phyloP scores from a whole-genome alignment of 2,329 filamentous ascomycete genomes.

The Colletotrichum falcatum region DNA sequence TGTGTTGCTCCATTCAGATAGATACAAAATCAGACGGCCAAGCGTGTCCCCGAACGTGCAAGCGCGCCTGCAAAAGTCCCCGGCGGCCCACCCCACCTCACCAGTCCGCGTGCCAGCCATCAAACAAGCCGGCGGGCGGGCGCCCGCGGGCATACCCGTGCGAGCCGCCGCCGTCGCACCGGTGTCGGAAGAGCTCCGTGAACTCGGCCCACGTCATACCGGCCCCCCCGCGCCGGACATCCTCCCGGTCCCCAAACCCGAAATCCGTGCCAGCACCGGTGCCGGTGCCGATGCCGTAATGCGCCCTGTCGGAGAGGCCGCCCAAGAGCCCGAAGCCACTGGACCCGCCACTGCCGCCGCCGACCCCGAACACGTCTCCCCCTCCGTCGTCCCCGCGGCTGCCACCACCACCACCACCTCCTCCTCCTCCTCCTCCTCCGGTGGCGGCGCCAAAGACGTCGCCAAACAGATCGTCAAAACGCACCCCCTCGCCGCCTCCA shows the following conservation, averaged over 20 bases:
- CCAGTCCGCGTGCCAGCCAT: slow-evolving; percentile 22
- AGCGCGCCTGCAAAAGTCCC: neutral
- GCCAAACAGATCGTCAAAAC: slow-evolving; percentile 15
- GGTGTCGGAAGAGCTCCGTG: slow-evolving; percentile 1
- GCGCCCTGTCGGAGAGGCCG: neutral
- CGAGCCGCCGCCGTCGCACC: neutral
- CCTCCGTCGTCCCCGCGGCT: neutral
- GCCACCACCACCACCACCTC: neutral
- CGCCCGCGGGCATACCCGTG: neutral
- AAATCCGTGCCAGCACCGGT: neutral
- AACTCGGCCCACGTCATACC: slow-evolving; percentile 30
- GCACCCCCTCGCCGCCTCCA: neutral
- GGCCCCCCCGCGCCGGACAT: neutral
- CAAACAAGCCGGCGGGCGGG: slow-evolving; percentile 20
- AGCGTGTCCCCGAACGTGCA: neutral
- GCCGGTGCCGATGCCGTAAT: neutral
- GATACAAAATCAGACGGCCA: neutral
- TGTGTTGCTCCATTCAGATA: neutral
- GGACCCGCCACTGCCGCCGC: no score
- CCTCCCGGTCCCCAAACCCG: neutral
- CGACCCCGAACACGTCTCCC: neutral
- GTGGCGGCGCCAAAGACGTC: neutral
- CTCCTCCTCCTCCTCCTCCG: no score
- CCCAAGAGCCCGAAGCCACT: neutral
- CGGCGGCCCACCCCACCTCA: neutral